Conservation (phyloP, 495 filamentous ascomycete species). For the Talaromyces thailandensis region DNA sequence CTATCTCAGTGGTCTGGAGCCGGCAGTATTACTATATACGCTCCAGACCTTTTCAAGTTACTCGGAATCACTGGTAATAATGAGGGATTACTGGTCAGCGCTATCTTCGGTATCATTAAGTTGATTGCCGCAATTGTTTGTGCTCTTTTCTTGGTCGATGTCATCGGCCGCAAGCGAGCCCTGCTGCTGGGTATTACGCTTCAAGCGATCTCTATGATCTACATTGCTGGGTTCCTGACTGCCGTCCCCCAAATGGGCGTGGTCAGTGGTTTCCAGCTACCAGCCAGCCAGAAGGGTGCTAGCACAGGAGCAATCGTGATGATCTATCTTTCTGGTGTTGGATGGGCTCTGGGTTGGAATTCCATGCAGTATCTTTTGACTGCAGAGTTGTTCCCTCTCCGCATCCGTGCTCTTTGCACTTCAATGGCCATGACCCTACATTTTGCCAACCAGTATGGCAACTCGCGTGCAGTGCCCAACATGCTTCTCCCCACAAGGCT, state of each 20-base stretch:
- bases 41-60: conserved; percentile 54
- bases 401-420: conserved; percentile 35
- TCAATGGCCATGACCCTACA: conserved; percentile 47
- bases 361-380: conserved; percentile 68
- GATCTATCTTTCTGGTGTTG: conserved; percentile 57
- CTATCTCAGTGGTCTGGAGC: conserved; percentile 65
- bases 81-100: conserved; percentile 57
- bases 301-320: conserved; percentile 52
- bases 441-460: conserved; percentile 67
- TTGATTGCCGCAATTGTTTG: conserved; percentile 53
- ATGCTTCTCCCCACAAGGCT: conserved; percentile 41
- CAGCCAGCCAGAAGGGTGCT: conserved; percentile 19
- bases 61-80: conserved; percentile 54
- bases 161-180: conserved; percentile 63
- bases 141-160: conserved; percentile 64
- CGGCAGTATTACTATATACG: conserved; percentile 54
- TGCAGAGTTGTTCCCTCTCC: conserved; percentile 64
- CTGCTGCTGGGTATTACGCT: conserved; percentile 54
- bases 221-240: conserved; percentile 58
- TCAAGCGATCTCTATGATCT: conserved; percentile 57
- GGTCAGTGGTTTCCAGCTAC: conserved; percentile 18
- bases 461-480: conserved; percentile 44
- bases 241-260: conserved; percentile 39
- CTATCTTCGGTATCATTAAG: conserved; percentile 64
- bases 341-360: conserved; percentile 72